Evolutionary conservation across 768 basidiomycete species (phyloP), one percentile per base, ranked within the genome.

Genomic region (Mycena rosella): DNA sequence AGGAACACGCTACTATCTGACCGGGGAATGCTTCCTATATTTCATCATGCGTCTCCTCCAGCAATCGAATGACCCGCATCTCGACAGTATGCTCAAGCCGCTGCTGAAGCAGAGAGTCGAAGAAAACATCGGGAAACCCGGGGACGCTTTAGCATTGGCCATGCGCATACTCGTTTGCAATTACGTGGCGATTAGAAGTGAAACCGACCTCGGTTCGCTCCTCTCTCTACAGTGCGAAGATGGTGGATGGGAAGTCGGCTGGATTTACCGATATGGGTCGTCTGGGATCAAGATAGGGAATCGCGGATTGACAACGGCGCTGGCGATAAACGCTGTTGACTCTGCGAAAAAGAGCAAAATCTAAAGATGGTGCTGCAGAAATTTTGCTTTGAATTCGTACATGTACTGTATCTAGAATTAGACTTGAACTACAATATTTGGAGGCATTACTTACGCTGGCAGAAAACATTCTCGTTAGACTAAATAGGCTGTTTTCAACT

Each of bases 1-100:
- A 24, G 83, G 83, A 13, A 83, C 83, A 5, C 75, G 77, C 2
- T 84, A 84, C 70, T 84, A 84, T 69, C 73, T 34, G 32, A 74
- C 44, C 76, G 78, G 34, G 2, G 81, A 83, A 49, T 70, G 70
- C 32, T 84, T 82, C 69, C 75, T 84, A 36, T 83, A 75, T 74
- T 83, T 82, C 74, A 60, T 81, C 62, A 70, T 74, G 40, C 77
- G 82, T 22, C 76, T 84, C n/a, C 70, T 83, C 30, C 32, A 11
- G 63, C 71, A n/a, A 58, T 57, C 55, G 32, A 34, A 34, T 57
- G 74, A 38, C 36, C 72, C 30, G 59, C 59, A 17, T 65, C 62
- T n/a, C 69, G 72, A 44, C 32, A 34, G 32, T 11, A 34, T 34
- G 32, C 18, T 67, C 29, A 71, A 67, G 7, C 72, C 74, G 0